These are phyloP conservation scores for Dichomitus squalens DNA, from an alignment of 1,284 basidiomycete species.

Conservation along the genomic window DNA sequence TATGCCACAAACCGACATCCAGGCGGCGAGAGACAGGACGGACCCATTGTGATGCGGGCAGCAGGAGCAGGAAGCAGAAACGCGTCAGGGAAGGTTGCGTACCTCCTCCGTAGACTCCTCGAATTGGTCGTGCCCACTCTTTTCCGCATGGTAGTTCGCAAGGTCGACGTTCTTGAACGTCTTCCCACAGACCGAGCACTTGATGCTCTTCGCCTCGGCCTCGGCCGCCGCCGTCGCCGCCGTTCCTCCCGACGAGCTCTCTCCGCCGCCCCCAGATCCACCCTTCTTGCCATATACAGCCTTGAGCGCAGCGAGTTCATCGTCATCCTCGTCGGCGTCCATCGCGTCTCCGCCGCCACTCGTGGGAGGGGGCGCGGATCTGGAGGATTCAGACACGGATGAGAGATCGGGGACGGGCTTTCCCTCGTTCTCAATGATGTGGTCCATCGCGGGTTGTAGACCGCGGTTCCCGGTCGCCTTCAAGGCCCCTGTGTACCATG, in stretches of 20 bases:
- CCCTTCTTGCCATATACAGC: constrained; percentile 45
- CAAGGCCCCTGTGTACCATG: constrained; percentile 70
- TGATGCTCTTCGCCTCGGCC: constrained; percentile 80
- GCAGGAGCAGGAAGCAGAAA: background rate
- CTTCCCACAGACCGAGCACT: constrained; percentile 83
- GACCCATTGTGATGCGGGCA: too few species aligned
- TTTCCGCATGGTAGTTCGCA: constrained; percentile 94
- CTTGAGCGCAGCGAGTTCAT: constrained; percentile 67
- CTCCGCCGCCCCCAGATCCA: background rate
- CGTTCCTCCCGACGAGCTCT: constrained; percentile 18
- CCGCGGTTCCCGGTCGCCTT: constrained; percentile 80
- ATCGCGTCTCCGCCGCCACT: constrained; percentile 41
- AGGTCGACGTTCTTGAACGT: constrained; percentile 86
- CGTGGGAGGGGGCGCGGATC: constrained; percentile 9
- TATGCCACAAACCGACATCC: background rate
- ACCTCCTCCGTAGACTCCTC: constrained; percentile 96
- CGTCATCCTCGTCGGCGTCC: constrained; percentile 66
- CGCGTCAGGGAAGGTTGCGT: constrained; percentile 9
- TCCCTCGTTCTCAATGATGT: constrained; percentile 77
- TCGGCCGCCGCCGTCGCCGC: constrained; percentile 33
- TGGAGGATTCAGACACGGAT: constrained; percentile 30
- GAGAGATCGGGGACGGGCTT: constrained; percentile 70
- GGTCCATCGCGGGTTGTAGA: constrained; percentile 88
- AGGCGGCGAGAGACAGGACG: too few species aligned
- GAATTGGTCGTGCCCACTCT: constrained; percentile 92